phyloP scores from a whole-genome alignment of 495 filamentous ascomycete species.

The Hyaloscypha finlandica region DNA sequence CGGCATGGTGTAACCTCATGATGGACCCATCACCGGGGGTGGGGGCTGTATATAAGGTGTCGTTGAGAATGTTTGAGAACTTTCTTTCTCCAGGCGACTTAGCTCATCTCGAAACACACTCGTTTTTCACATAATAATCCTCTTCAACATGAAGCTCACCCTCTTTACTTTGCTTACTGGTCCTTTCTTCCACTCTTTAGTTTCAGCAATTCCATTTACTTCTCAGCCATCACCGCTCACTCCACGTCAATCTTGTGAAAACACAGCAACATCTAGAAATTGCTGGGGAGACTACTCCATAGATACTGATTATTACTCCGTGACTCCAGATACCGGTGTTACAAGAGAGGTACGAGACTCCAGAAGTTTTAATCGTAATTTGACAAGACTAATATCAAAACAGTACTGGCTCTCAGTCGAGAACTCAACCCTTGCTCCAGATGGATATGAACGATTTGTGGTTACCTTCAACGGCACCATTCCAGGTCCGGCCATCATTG shows the following conservation, averaged over 20 bases:
- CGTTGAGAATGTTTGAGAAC: not conserved
- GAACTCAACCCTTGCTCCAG: slow-evolving; percentile 48
- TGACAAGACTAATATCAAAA: not conserved
- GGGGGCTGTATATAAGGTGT: not conserved
- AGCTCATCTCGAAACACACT: slow-evolving; percentile 9
- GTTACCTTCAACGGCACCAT: slow-evolving; percentile 47
- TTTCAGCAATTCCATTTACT: slow-evolving; percentile 24
- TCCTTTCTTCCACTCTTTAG: slow-evolving; percentile 13
- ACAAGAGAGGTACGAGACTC: slow-evolving; percentile 37
- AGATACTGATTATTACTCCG: slow-evolving; percentile 54
- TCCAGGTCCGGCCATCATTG: slow-evolving; percentile 45
- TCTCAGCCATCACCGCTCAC: slow-evolving; percentile 9
- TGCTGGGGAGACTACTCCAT: slow-evolving; percentile 52
- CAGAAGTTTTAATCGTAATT: not conserved
- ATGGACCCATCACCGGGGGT: not conserved
- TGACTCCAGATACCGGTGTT: slow-evolving; percentile 49
- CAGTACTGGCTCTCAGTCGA: slow-evolving; percentile 46
- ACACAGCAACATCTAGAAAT: slow-evolving; percentile 41
- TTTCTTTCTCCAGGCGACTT: slow-evolving; percentile 11
- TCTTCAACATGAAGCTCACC: slow-evolving; percentile 22
- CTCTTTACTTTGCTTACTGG: slow-evolving; percentile 13
- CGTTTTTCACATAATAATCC: not conserved
- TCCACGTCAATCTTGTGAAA: slow-evolving; percentile 33
- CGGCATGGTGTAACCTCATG: not conserved
- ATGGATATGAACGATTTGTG: slow-evolving; percentile 46